A percentile compares a stretch with the other conserved stretches of the same genome.
Evolutionary conservation across 2,329 filamentous ascomycete species (phyloP).

Genomic region (Stromatinia cepivora): DNA sequence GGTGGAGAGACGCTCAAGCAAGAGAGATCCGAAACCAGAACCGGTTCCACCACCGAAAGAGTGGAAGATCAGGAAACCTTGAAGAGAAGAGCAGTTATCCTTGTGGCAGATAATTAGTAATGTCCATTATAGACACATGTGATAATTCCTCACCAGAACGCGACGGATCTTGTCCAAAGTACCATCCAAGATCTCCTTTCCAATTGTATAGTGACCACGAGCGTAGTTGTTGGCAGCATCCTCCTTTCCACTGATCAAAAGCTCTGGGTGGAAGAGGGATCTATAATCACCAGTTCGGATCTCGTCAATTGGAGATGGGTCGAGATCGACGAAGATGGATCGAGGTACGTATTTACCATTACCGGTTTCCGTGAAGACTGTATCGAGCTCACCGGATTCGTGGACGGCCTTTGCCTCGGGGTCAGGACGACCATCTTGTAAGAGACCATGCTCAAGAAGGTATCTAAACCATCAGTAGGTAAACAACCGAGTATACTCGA

Average conservation of each 20-base stretch:
- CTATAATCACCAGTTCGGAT: constrained; percentile 64
- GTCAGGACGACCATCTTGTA: constrained; percentile 58
- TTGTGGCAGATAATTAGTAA: constrained; percentile 25
- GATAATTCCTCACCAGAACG: constrained; percentile 52
- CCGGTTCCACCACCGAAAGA: constrained; percentile 68
- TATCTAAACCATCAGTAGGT: constrained; percentile 48
- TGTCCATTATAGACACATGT: neutral
- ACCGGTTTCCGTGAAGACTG: constrained; percentile 65
- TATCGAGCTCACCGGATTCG: constrained; percentile 60
- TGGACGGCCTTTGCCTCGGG: constrained; percentile 54
- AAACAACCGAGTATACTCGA: neutral
- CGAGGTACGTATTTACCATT: constrained; percentile 67
- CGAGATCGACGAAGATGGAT: constrained; percentile 66
- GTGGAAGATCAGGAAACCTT: constrained; percentile 69
- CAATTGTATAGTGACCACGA: constrained; percentile 67
- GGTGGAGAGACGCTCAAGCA: constrained; percentile 62
- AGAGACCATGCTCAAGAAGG: constrained; percentile 65
- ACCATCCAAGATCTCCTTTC: constrained; percentile 64
- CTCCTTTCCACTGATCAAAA: constrained; percentile 67
- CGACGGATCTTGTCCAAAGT: constrained; percentile 65
- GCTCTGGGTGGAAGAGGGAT: constrained; percentile 64
- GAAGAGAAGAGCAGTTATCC: constrained; percentile 66
- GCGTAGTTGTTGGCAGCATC: constrained; percentile 71
- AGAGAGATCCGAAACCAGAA: constrained; percentile 64
- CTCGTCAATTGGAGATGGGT: constrained; percentile 67